phyloP scores from a whole-genome alignment of 148 eudicot genomes.

The Rhododendron williamsianum region DNA sequence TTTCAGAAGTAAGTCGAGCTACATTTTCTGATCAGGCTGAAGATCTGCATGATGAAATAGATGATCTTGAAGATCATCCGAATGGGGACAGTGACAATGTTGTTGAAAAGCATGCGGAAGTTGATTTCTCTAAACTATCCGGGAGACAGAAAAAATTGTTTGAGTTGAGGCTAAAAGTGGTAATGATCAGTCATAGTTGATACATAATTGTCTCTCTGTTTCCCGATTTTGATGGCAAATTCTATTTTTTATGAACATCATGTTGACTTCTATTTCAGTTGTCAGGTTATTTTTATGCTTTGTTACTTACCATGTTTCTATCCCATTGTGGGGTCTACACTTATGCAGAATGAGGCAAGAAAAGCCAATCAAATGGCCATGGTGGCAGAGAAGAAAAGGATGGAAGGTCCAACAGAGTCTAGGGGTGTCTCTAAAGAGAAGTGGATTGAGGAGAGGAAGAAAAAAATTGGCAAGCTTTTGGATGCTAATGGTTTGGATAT shows the following conservation, averaged over 20 bases:
- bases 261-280: neutral
- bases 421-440: conserved; percentile 95
- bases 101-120: conserved; percentile 30
- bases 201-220: neutral
- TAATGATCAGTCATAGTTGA: conserved; percentile 14
- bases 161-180: conserved; percentile 86
- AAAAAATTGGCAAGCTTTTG: conserved; percentile 79
- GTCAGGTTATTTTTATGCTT: neutral
- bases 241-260: neutral
- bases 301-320: neutral
- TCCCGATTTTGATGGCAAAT: neutral
- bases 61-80: conserved; percentile 29
- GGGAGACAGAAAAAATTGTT: conserved; percentile 81
- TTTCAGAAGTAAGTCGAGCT: conserved; percentile 25
- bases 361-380: conserved; percentile 22
- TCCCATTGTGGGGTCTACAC: neutral
- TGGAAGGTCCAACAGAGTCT: conserved; percentile 71
- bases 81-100: conserved; percentile 30
- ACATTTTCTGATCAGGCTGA: conserved; percentile 28
- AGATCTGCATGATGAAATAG: conserved; percentile 29
- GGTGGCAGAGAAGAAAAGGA: conserved; percentile 30
- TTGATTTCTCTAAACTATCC: conserved; percentile 49
- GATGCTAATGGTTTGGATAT: conserved; percentile 93
- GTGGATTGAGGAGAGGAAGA: conserved; percentile 97
- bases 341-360: conserved; percentile 49